Conservation (phyloP, 352 stramenopile genomes). For the Globisporangium lucens region DNA sequence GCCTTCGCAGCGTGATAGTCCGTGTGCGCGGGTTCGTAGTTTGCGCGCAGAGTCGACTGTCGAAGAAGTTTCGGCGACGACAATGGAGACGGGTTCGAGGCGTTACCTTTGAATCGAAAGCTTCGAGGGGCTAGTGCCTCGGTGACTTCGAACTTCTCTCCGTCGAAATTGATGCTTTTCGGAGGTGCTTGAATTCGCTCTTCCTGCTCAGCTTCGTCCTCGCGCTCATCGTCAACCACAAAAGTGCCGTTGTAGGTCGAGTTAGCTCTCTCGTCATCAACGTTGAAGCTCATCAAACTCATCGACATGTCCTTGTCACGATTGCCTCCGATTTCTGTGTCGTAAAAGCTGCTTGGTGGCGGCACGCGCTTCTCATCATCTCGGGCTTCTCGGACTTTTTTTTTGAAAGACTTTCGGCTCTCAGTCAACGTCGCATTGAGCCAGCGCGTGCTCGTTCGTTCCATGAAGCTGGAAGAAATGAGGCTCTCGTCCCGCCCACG, state of each 20-base stretch:
- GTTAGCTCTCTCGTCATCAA: conserved; percentile 45
- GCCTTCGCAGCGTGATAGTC: conserved; percentile 77
- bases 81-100: conserved; percentile 31
- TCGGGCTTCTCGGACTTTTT: conserved; percentile 16
- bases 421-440: conserved; percentile 68
- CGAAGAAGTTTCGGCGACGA: conserved; percentile 36
- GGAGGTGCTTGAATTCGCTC: conserved; percentile 31
- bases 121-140: conserved; percentile 50
- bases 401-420: conserved; percentile 18
- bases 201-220: conserved; percentile 20
- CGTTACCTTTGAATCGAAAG: conserved; percentile 64
- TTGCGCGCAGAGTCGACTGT: conserved; percentile 59
- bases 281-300: conserved; percentile 40
- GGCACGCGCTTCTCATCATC: conserved; percentile 4
- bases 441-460: conserved; percentile 51
- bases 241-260: conserved; percentile 52
- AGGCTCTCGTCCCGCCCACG: conserved; percentile 43
- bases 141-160: conserved; percentile 45
- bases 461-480: conserved; percentile 59
- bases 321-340: conserved; percentile 1
- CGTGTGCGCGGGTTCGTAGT: conserved; percentile 60
- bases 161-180: conserved; percentile 71
- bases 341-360: conserved; percentile 1
- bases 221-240: conserved; percentile 43
- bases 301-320: conserved; percentile 3